phyloP scores from a whole-genome alignment of 345 rosid genomes.

The Crucihimalaya himalaica region DNA sequence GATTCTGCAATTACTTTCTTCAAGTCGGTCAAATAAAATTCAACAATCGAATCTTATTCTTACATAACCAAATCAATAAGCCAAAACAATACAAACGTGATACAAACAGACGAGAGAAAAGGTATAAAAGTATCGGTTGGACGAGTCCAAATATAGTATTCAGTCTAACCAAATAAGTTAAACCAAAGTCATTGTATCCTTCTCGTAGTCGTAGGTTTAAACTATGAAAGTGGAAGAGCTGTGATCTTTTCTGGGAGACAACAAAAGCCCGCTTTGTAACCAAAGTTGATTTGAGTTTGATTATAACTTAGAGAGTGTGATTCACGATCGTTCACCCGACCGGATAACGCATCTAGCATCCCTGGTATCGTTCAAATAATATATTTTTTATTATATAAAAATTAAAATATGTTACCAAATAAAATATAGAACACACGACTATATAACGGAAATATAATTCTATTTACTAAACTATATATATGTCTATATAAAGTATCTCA shows the following conservation, averaged over 20 bases:
- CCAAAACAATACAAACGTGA: background rate
- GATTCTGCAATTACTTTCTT: background rate
- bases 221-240: constrained; percentile 1
- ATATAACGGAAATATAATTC: too few relatives aligned
- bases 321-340: constrained; percentile 18
- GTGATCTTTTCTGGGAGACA: constrained; percentile 8
- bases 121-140: background rate
- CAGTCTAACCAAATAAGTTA: background rate
- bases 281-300: background rate
- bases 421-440: too few relatives aligned
- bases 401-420: too few relatives aligned
- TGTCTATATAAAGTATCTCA: too few relatives aligned
- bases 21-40: background rate
- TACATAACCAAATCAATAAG: background rate
- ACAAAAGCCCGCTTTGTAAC: background rate
- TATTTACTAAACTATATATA: too few relatives aligned
- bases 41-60: background rate
- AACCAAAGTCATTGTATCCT: constrained; percentile 1
- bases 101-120: background rate
- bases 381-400: too few relatives aligned
- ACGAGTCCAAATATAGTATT: background rate
- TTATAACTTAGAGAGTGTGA: background rate
- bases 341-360: constrained; percentile 26
- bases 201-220: background rate
- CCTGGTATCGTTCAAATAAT: background rate